Conservation (phyloP, 2,329 filamentous ascomycete genomes). For the Lachnellula hyalina region DNA sequence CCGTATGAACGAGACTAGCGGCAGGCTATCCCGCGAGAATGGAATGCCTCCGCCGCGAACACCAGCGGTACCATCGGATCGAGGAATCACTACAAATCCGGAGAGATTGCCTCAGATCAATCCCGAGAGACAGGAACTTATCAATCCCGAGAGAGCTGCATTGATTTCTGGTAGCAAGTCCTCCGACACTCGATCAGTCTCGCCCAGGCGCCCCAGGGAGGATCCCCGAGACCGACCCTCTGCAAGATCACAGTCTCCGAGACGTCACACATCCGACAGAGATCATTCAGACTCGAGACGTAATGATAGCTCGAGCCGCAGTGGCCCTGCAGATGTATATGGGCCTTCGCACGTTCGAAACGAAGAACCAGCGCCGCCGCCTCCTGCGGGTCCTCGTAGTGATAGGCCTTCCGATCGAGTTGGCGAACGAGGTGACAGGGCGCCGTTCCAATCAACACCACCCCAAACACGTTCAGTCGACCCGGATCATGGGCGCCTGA, state of each 20-base stretch:
- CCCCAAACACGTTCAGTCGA: conserved; percentile 37
- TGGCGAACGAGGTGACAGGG: conserved; percentile 41
- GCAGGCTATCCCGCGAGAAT: conserved; percentile 28
- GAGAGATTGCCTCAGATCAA: conserved; percentile 24
- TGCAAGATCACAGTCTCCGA: conserved; percentile 46
- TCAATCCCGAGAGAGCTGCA: conserved; percentile 32
- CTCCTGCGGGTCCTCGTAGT: conserved; percentile 31
- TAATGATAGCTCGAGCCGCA: conserved; percentile 26
- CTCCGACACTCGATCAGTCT: conserved; percentile 21
- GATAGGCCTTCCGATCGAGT: conserved; percentile 42
- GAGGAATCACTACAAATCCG: conserved; percentile 15
- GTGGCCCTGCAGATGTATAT: conserved; percentile 15
- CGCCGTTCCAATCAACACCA: conserved; percentile 36
- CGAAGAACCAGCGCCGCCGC: conserved; percentile 25
- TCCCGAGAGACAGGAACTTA: conserved; percentile 27
- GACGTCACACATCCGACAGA: conserved; percentile 37
- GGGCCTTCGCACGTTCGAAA: conserved; percentile 17
- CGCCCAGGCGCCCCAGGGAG: conserved; percentile 29
- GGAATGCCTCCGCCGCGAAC: conserved; percentile 27
- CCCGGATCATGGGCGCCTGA: conserved; percentile 44
- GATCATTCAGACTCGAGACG: conserved; percentile 31
- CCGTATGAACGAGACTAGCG: conserved; percentile 21
- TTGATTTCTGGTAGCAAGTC: conserved; percentile 28
- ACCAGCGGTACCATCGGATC: conserved; percentile 19
- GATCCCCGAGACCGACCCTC: conserved; percentile 24